Evolutionary conservation across 352 stramenopile genomes (phyloP), one percentile per base, ranked within the genome.

Genomic region (Pythium phragmiticola): DNA sequence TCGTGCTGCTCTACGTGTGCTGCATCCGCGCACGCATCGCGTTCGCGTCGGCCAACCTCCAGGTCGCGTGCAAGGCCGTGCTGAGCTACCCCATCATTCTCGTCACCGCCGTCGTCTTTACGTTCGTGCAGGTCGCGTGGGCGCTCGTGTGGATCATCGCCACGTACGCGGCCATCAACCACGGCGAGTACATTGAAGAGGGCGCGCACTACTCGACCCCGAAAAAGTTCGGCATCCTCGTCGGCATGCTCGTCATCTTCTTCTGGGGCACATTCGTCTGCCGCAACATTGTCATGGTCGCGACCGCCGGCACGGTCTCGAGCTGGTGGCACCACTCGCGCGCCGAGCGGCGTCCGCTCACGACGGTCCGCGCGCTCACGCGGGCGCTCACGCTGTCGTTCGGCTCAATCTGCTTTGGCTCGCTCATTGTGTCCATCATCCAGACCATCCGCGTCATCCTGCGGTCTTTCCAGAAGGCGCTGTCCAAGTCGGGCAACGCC

Each of bases 381-480:
- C 79, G 88, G 33, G 77, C 84, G 19, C 75, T 83, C 12, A 97
- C 89, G 34, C 78, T 83, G n/a, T 96, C 93, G 57, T 96, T 98
- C 57, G 96, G 96, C 56, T 97, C 88, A 14, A 98, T 99, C 60
- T 98, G 92, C 70, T 88, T 98, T 23, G 96, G 96, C 21, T 97
- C 88, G 23, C 77, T 99, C 12, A 80, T 98, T 30, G 87, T 98
- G 11, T 95, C 95, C 1, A 89, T 98, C 51, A 68, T 99, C 42
- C 88, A 98, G 72, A 81, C 77, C 8, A 80, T 92, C 33, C 71
- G 75, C 33, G 78, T 83, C 36, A 60, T 86, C 4, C 23, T 88
- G 46, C 54, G 59, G 53, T 72, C 56, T 39, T 84, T 74, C 39
- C 79, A 74, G 50, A 69, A 80, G 21, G 60, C 73, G 17, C 65